Percentiles rank a stretch among this genome's conserved stretches.
phyloP scores from a whole-genome alignment of 768 basidiomycete species.

The Boletus edulis region DNA sequence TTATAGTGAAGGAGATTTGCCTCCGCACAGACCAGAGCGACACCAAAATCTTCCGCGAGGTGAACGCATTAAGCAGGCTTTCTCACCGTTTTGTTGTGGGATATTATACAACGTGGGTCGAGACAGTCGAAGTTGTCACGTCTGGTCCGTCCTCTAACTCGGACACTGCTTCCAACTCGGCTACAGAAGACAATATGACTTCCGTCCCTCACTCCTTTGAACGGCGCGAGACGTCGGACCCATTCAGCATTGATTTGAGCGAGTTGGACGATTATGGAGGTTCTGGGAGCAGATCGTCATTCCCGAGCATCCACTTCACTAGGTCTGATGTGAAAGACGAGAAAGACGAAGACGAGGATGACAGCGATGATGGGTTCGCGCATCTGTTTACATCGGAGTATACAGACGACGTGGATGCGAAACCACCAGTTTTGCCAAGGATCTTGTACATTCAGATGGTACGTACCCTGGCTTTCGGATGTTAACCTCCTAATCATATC shows the following conservation, averaged over 20 bases:
- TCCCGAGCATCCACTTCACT: constrained; percentile 85
- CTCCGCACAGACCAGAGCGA: constrained; percentile 77
- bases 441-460: too few species aligned
- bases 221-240: constrained; percentile 48
- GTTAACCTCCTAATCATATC: too few species aligned
- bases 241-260: constrained; percentile 62
- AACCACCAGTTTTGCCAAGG: too few species aligned
- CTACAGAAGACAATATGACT: constrained; percentile 49
- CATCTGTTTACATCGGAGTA: constrained; percentile 35
- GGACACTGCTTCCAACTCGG: constrained; percentile 36
- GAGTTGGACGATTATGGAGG: constrained; percentile 62
- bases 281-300: constrained; percentile 51
- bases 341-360: constrained; percentile 43
- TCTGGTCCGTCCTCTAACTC: constrained; percentile 47
- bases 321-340: constrained; percentile 39
- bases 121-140: constrained; percentile 55
- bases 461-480: too few species aligned
- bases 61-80: constrained; percentile 82
- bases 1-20: constrained; percentile 82
- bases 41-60: constrained; percentile 86
- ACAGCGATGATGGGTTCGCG: constrained; percentile 40
- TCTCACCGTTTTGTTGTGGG: constrained; percentile 90
- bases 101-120: constrained; percentile 92
- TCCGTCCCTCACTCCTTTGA: constrained; percentile 48
- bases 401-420: constrained; percentile 34